Evolutionary conservation across 148 eudicot species (phyloP).

Genomic region (Camellia sinensis): DNA sequence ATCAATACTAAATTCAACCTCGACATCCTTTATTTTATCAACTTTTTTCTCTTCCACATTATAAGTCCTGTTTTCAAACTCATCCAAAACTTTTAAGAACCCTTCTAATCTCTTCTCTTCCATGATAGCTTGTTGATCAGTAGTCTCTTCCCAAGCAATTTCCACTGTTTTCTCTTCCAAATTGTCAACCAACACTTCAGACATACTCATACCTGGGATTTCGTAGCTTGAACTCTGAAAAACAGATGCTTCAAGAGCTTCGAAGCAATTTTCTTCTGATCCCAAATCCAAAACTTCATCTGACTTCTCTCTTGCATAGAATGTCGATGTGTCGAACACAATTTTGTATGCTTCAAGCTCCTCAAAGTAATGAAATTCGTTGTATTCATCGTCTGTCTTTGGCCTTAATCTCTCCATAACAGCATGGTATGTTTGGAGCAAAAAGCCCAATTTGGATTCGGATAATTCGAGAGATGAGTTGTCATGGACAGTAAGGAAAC

Average conservation of each 20-base stretch:
- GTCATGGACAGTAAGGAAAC: constrained; percentile 26
- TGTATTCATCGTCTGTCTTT: constrained; percentile 21
- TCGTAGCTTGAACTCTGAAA: not conserved
- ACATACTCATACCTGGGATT: not conserved
- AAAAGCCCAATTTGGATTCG: constrained; percentile 28
- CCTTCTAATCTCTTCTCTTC: constrained; percentile 29
- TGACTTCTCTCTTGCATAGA: constrained; percentile 31
- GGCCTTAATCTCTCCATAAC: constrained; percentile 28
- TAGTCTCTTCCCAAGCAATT: constrained; percentile 20
- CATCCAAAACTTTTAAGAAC: constrained; percentile 29
- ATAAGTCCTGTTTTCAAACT: constrained; percentile 34
- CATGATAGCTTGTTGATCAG: not conserved
- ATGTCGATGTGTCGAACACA: constrained; percentile 47
- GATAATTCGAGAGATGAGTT: not conserved
- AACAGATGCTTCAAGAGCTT: not conserved
- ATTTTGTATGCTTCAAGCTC: constrained; percentile 60
- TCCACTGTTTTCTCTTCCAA: constrained; percentile 28
- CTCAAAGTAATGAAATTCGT: constrained; percentile 29
- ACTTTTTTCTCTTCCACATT: constrained; percentile 34
- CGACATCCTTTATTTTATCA: constrained; percentile 8
- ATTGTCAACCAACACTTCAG: not conserved
- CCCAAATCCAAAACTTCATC: constrained; percentile 2
- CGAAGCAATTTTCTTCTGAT: constrained; percentile 14
- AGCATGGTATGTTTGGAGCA: constrained; percentile 24
- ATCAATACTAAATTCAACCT: not conserved